These are phyloP conservation scores for Corylus americana DNA, from an alignment of 306 rosid species.

Conservation along the genomic window DNA sequence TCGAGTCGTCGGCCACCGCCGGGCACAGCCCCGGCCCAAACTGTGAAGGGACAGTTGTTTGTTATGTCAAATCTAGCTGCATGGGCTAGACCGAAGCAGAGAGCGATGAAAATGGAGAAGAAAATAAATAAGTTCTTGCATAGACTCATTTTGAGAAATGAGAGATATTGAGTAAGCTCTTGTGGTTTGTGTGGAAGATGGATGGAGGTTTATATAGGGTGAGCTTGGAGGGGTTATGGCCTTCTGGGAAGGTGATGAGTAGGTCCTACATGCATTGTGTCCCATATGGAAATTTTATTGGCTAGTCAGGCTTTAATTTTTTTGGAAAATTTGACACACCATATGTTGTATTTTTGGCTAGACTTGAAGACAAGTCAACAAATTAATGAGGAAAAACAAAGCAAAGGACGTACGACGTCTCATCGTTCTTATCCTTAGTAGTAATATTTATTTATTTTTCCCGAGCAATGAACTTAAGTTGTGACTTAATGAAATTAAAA, in stretches of 20 bases:
- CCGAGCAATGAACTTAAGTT: too few species aligned
- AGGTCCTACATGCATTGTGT: too few species aligned
- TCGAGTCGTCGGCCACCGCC: constrained; percentile 49
- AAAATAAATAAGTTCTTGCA: constrained; percentile 1
- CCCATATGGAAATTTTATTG: too few species aligned
- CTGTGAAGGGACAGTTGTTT: constrained; percentile 50
- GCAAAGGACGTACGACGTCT: too few species aligned
- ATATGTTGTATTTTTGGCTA: too few species aligned
- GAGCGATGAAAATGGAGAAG: constrained; percentile 21
- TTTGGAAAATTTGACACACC: too few species aligned
- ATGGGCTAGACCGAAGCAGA: constrained; percentile 15
- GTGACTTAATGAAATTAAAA: too few species aligned
- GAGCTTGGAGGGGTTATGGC: not conserved
- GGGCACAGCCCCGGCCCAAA: not conserved
- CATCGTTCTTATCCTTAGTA: too few species aligned
- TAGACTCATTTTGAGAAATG: constrained; percentile 12
- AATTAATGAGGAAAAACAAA: too few species aligned
- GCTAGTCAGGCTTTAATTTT: too few species aligned
- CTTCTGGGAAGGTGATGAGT: not conserved
- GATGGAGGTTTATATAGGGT: constrained; percentile 21
- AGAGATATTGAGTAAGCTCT: not conserved
- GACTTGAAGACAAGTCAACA: not conserved
- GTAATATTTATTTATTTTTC: too few species aligned
- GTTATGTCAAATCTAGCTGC: constrained; percentile 42
- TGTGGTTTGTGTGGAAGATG: not conserved